Evolutionary conservation across 164 flowering plant species (phyloP).

Genomic region (Amborella trichopoda): DNA sequence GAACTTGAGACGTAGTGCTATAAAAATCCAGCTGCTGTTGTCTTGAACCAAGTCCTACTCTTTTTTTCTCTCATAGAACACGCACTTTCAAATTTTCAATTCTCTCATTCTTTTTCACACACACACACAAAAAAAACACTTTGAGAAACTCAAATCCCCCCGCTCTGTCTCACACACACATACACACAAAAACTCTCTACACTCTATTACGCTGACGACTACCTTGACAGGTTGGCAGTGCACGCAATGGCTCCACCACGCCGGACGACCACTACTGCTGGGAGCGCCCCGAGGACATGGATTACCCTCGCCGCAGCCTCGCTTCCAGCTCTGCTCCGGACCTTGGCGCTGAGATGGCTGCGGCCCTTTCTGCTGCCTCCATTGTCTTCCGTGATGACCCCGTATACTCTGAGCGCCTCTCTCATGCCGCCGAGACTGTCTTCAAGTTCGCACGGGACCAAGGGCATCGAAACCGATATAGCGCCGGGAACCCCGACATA

Average conservation of each 20-base stretch:
- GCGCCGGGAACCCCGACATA: slow-evolving; percentile 23
- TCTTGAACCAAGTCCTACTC: too few species aligned
- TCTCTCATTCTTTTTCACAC: too few species aligned
- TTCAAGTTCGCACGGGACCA: slow-evolving; percentile 40
- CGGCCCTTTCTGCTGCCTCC: slow-evolving; percentile 82
- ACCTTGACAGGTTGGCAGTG: slow-evolving; percentile 63
- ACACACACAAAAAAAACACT: too few species aligned
- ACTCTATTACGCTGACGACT: too few species aligned
- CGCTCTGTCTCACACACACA: too few species aligned
- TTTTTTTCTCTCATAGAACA: too few species aligned
- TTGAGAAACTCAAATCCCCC: too few species aligned
- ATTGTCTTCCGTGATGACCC: slow-evolving; percentile 58
- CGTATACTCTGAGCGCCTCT: slow-evolving; percentile 43
- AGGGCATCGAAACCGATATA: slow-evolving; percentile 22
- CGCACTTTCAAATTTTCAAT: too few species aligned
- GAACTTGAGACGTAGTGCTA: too few species aligned
- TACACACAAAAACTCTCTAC: too few species aligned
- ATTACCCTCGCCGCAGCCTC: slow-evolving; percentile 29
- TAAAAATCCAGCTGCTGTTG: too few species aligned
- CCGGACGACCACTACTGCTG: slow-evolving; percentile 71
- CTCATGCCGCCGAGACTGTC: slow-evolving; percentile 49
- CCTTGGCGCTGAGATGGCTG: slow-evolving; percentile 76
- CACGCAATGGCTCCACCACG: slow-evolving; percentile 19
- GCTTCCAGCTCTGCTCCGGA: slow-evolving; percentile 31
- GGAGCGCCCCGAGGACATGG: slow-evolving; percentile 79